Conservation (phyloP, 1,139 yeast genomes). For the Debaryomyces udenii region DNA sequence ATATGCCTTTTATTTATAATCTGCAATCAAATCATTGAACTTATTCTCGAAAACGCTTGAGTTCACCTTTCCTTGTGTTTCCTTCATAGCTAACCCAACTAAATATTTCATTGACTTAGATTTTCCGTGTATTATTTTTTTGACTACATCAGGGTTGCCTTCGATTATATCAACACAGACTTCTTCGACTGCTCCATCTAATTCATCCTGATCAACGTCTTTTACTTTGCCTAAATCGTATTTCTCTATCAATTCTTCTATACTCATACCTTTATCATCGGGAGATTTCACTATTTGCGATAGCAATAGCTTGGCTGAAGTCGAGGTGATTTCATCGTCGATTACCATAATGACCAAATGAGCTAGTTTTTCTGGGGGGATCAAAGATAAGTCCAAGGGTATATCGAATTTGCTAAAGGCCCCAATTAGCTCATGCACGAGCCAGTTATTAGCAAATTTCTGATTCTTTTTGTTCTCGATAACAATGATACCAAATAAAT, state of each 20-base stretch:
- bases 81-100: constrained; percentile 84
- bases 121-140: constrained; percentile 59
- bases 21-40: constrained; percentile 35
- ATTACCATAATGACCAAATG: constrained; percentile 29
- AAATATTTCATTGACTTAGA: constrained; percentile 70
- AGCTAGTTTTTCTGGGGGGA: constrained; percentile 33
- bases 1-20: constrained; percentile 4
- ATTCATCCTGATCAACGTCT: constrained; percentile 32
- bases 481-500: constrained; percentile 36
- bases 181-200: constrained; percentile 47
- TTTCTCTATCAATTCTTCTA: constrained; percentile 53
- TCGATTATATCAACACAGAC: constrained; percentile 57
- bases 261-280: constrained; percentile 28
- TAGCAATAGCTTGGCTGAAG: constrained; percentile 69
- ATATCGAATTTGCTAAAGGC: constrained; percentile 56
- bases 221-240: constrained; percentile 53
- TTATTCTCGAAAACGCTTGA: constrained; percentile 50
- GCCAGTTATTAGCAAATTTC: constrained; percentile 71
- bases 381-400: constrained; percentile 35
- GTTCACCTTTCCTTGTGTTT: constrained; percentile 66
- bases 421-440: constrained; percentile 81
- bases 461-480: constrained; percentile 23
- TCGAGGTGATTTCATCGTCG: constrained; percentile 32
- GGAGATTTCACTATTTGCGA: constrained; percentile 55
- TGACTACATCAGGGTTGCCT: constrained; percentile 59